Conservation (phyloP, 108 stramenopile species). For the Poteriospumella lacustris region DNA sequence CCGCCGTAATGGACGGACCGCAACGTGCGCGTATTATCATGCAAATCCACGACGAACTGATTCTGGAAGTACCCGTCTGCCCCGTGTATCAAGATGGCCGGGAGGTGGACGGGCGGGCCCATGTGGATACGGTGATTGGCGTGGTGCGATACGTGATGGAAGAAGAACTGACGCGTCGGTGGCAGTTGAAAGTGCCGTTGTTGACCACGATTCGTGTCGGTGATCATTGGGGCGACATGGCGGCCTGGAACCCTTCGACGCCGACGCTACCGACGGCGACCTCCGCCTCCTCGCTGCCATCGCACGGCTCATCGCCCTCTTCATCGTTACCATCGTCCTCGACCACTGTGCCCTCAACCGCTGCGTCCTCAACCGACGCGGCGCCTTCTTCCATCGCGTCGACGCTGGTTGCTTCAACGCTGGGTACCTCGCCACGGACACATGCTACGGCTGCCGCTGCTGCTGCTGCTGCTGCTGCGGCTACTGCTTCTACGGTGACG, state of each 20-base stretch:
- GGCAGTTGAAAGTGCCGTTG: constrained; percentile 1
- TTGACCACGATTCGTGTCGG: background rate
- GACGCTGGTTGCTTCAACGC: too few relatives aligned
- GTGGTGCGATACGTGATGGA: constrained; percentile 26
- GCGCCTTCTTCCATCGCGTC: too few relatives aligned
- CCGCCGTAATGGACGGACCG: too few relatives aligned
- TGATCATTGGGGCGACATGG: constrained; percentile 3
- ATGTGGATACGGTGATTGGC: constrained; percentile 40
- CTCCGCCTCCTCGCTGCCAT: constrained; percentile 69
- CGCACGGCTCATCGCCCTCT: constrained; percentile 63
- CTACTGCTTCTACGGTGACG: too few relatives aligned
- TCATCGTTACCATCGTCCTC: too few relatives aligned
- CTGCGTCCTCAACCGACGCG: too few relatives aligned
- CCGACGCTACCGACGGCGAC: constrained; percentile 67
- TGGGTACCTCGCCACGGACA: too few relatives aligned
- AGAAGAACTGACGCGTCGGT: background rate
- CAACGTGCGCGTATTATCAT: constrained; percentile 40
- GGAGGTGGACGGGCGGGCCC: constrained; percentile 35
- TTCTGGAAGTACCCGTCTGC: constrained; percentile 41
- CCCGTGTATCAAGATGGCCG: constrained; percentile 27
- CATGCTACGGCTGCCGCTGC: too few relatives aligned
- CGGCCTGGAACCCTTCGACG: constrained; percentile 56
- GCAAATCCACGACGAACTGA: constrained; percentile 61
- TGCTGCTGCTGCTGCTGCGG: too few relatives aligned
- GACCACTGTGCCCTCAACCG: too few relatives aligned